A percentile compares a stretch with the other conserved stretches of the same genome.
Evolutionary conservation across 164 flowering plant genomes (phyloP).

Genomic region (Litsea cubeba): DNA sequence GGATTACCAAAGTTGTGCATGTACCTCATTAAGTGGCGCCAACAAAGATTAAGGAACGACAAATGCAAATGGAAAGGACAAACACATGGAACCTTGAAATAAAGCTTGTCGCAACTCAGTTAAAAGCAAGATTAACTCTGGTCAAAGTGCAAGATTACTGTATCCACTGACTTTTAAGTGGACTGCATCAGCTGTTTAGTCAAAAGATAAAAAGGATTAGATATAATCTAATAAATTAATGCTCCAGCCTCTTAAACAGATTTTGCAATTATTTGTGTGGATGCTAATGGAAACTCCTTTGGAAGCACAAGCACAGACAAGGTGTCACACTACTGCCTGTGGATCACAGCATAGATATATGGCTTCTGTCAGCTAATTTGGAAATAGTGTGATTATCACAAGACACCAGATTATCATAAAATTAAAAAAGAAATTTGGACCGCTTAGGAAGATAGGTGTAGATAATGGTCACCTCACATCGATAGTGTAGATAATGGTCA

Average conservation of each 20-base stretch:
- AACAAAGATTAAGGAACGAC: background rate
- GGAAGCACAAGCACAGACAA: background rate
- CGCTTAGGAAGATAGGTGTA: background rate
- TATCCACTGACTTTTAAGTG: background rate
- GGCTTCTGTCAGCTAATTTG: slow-evolving; percentile 4
- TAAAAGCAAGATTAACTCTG: background rate
- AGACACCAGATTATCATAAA: background rate
- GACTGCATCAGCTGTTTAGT: background rate
- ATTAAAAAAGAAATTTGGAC: background rate
- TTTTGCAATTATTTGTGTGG: background rate
- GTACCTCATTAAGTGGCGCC: background rate
- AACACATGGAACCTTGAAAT: background rate
- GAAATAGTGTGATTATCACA: background rate
- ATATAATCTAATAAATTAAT: background rate
- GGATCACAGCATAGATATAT: background rate
- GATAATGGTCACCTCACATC: background rate
- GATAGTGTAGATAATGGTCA: background rate
- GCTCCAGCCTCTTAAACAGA: background rate
- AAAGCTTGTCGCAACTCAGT: background rate
- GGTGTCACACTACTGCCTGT: background rate
- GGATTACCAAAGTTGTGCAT: background rate
- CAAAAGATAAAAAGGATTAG: background rate
- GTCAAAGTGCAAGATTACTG: background rate
- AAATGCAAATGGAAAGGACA: background rate
- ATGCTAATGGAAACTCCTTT: background rate